A percentile compares a stretch with the other conserved stretches of the same genome.
phyloP scores from a whole-genome alignment of 2,329 filamentous ascomycete genomes.

The Chaetomium sp. region DNA sequence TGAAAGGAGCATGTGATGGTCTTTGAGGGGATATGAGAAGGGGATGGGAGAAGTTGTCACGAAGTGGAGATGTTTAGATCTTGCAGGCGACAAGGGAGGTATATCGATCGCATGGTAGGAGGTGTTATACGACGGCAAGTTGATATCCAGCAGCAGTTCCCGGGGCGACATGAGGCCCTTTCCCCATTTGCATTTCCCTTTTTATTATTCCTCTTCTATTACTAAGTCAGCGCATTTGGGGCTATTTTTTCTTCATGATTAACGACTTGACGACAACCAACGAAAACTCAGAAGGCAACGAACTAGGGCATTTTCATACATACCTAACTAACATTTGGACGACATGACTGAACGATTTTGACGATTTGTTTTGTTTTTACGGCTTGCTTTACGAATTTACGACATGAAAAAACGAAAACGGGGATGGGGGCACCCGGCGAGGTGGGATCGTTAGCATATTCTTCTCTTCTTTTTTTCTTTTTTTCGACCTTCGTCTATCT shows the following conservation, averaged over 20 bases:
- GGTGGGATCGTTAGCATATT: background rate
- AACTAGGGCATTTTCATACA: conserved; percentile 1
- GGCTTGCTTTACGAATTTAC: conserved; percentile 7
- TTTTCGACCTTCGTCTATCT: no score
- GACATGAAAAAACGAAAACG: background rate
- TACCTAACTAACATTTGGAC: conserved; percentile 9
- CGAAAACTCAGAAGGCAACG: background rate
- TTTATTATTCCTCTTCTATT: conserved; percentile 1
- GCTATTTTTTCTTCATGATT: conserved; percentile 9
- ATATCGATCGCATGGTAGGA: no score
- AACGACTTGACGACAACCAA: conserved; percentile 14
- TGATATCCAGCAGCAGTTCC: background rate
- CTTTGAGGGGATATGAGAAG: background rate
- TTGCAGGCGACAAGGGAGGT: no score
- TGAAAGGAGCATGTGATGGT: background rate
- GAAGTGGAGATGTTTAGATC: conserved; percentile 3
- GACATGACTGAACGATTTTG: conserved; percentile 1
- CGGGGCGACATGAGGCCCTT: background rate
- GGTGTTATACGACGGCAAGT: no score
- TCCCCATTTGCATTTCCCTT: conserved; percentile 2
- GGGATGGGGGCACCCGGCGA: background rate
- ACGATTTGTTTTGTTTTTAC: background rate
- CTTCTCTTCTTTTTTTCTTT: no score
- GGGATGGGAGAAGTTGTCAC: background rate
- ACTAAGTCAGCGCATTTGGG: background rate